Conservation (phyloP, 2,329 filamentous ascomycete genomes). For the Diaporthe ilicicola region DNA sequence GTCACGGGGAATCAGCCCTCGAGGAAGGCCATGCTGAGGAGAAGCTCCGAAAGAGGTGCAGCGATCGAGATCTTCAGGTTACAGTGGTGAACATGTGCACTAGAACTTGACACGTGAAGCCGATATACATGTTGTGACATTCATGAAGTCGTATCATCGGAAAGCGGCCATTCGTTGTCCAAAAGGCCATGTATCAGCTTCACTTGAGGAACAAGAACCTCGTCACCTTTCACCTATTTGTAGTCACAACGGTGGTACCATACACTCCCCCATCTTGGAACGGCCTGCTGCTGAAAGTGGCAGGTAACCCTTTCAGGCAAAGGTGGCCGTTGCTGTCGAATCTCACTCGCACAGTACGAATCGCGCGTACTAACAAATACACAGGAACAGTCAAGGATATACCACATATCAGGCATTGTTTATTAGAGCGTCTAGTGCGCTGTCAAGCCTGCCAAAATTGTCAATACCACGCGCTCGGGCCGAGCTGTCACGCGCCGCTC, state of each 20-base stretch:
- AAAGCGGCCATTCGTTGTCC: background rate
- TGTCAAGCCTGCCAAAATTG: background rate
- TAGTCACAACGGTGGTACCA: background rate
- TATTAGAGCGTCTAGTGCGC: constrained; percentile 17
- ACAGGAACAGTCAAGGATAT: background rate
- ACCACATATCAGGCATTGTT: background rate
- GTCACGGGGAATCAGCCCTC: background rate
- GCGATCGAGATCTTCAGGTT: background rate
- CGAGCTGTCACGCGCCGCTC: background rate
- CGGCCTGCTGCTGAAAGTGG: background rate
- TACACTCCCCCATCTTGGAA: too few species aligned
- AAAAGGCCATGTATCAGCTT: background rate
- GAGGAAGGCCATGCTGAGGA: background rate
- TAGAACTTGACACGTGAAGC: too few species aligned
- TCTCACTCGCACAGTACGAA: background rate
- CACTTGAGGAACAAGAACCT: too few species aligned
- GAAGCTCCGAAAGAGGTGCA: background rate
- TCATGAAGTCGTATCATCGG: background rate
- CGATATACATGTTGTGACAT: too few species aligned
- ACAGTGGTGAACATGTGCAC: background rate
- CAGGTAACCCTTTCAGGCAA: background rate
- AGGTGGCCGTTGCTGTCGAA: background rate
- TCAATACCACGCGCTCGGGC: background rate
- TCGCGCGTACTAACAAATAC: background rate
- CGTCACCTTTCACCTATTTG: background rate